phyloP scores from a whole-genome alignment of 1,139 yeast genomes.

The Hyphopichia khmerensis region DNA sequence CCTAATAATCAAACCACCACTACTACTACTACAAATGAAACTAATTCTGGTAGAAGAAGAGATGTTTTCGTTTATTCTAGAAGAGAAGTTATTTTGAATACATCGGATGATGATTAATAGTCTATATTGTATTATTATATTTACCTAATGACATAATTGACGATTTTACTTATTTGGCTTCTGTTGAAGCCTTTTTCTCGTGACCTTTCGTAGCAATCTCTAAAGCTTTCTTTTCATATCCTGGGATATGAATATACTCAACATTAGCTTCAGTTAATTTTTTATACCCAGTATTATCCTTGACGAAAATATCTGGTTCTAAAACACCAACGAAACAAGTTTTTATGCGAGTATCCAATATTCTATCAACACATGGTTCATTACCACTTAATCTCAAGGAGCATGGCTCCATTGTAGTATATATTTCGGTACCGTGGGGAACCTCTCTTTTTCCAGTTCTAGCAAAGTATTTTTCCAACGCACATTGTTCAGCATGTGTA shows the following conservation, averaged over 20 bases:
- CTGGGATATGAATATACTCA: conserved; percentile 78
- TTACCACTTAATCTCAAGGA: conserved; percentile 88
- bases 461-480: conserved; percentile 68
- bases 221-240: conserved; percentile 73
- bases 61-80: conserved; percentile 59
- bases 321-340: conserved; percentile 89
- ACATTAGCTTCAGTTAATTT: conserved; percentile 57
- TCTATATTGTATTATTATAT: too few species aligned
- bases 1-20: not conserved
- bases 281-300: conserved; percentile 64
- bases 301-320: conserved; percentile 88
- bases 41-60: conserved; percentile 24
- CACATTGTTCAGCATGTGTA: conserved; percentile 98
- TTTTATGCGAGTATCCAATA: conserved; percentile 54
- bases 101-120: conserved; percentile 14
- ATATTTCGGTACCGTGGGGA: conserved; percentile 78
- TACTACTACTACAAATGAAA: not conserved
- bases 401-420: conserved; percentile 99
- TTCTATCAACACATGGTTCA: conserved; percentile 81
- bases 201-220: conserved; percentile 81
- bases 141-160: too few species aligned
- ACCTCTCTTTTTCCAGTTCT: conserved; percentile 39
- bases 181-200: conserved; percentile 18
- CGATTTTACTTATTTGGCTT: too few species aligned
- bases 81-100: conserved; percentile 50